Base-by-base conservation (phyloP, 192 early-diverging fungal species). In the Coemansia sp. region DNA sequence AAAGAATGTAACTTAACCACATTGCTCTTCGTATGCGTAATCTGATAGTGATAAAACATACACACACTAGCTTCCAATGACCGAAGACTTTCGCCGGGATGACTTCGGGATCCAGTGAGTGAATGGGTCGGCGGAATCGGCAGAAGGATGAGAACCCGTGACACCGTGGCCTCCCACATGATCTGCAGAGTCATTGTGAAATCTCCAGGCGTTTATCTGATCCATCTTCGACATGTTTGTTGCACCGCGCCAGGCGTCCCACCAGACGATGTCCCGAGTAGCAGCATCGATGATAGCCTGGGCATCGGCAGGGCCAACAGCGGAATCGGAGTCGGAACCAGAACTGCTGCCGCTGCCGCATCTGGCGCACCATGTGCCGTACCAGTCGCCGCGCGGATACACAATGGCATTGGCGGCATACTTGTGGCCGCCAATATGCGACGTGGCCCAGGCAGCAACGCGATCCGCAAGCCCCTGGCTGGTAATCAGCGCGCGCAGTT, bases 361-460 rank as follows among this genome's bases (percentile, higher is more conserved):
- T 22, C 45, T 65, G 58, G 76, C 79, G 43, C 79, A 82, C 71
- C 75, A 74, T 2, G 79, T 84, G 17, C 74, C 82, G 40, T 79
- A 84, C 82, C 82, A 84, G 69, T 84, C 82, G 50, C 82, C 82
- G 16, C 71, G 61, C 22, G 82, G 82, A 62, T 84, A 84, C 3
- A 84, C 68, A 40, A 84, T 79, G 4, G 71, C 82, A 42, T 79
- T 79, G 19, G 82, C 82, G 1, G 82, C 82, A 44, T 76, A 84
- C 51, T 84, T 84, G 71, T 84, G 82, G 16, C 82, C 82, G 61
- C 82, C 82, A 16, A 84, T 65, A 53, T 84, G 82, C 22, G 77
- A 84, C 0, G 82, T 84, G 11, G 68, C 49, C 82, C 82, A 84
- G 1, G 77, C 82, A 6, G 70, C 75, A 17, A 73, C 43, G 44